Evolutionary conservation across 805 yeast species (phyloP), one percentile per base, ranked within the genome.

Genomic region (Ogataea populi-albae): DNA sequence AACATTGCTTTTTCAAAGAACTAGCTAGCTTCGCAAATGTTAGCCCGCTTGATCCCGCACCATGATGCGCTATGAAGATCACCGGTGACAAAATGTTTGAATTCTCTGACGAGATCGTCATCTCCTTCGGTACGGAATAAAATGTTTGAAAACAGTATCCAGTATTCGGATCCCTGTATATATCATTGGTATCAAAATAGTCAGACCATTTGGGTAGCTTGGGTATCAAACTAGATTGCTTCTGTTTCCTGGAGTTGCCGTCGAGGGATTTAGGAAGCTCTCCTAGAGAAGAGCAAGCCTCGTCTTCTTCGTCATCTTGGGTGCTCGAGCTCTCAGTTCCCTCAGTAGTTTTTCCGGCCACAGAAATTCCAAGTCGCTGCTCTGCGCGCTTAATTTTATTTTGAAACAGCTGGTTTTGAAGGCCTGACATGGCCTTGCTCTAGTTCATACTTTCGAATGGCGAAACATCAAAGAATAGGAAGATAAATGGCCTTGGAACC

Each of bases 41-140:
- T 62, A 86, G 64, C 0, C 83, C 87, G 2, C 86, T 75, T 1
- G 97, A 88, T 0, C 98, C 98, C 1, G 96, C 97, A 2, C 99
- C 99, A 59, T 93, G 99, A 46, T 86, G 93, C 47, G 80, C 78
- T 2, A 93, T 62, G 47, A 85, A 78, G 1, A 87, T 49, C 0
- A 63, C 54, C 4, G 94, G 87, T 0, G 66, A 54, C 3, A 9
- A n/a, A 0, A 53, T 49, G 1, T 49, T 41, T 0, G 47, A 35
- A 6, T 28, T 23, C 4, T 14, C 25, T 7, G 35, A 23, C 4
- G 26, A 32, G 6, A 32, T n/a, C 10, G 6, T n/a, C 7, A 33
- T 27, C 18, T 7, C 7, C 4, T 26, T 17, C 0, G 95, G 89
- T 1, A 75, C 66, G 6, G 65, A 64, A 46, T 68, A 84, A 54